Evolutionary conservation across 345 rosid species (phyloP).

Genomic region (Mangifera indica): DNA sequence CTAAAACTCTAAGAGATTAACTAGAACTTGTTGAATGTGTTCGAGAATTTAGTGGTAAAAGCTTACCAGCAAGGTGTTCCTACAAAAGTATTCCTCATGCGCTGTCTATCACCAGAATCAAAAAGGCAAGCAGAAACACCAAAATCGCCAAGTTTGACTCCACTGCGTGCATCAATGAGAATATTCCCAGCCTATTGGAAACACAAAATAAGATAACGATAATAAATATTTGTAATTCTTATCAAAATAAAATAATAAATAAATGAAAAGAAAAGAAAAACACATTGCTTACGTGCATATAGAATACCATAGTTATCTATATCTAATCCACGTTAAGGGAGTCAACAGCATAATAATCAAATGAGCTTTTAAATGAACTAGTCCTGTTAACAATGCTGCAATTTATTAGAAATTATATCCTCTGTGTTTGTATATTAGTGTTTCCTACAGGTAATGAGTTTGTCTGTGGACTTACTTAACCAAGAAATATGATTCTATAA

Average conservation of each 20-base stretch:
- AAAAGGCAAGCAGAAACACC: slow-evolving; percentile 98
- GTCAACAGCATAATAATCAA: not conserved
- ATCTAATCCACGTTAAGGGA: not conserved
- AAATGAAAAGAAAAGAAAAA: too few relatives aligned
- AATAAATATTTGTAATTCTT: not conserved
- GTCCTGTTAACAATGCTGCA: slow-evolving; percentile 5
- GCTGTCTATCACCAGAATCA: slow-evolving; percentile 98
- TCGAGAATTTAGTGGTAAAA: slow-evolving; percentile 19
- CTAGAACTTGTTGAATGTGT: not conserved
- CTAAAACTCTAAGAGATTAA: not conserved
- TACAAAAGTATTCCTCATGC: slow-evolving; percentile 95
- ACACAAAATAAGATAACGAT: slow-evolving; percentile 12
- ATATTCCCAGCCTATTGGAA: slow-evolving; percentile 82
- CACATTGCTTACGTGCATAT: not conserved
- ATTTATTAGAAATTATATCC: slow-evolving; percentile 8
- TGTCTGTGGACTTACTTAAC: not conserved
- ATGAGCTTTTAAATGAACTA: not conserved
- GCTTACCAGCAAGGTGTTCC: slow-evolving; percentile 98
- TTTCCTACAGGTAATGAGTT: not conserved
- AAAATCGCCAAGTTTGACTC: slow-evolving; percentile 88
- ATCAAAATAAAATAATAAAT: not conserved
- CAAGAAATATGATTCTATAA: not conserved
- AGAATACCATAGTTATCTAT: slow-evolving; percentile 6
- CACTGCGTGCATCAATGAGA: slow-evolving; percentile 77
- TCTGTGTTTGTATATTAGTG: not conserved